Conservation (phyloP, 257 asterid genomes). For the Solanum tarapatanum region DNA sequence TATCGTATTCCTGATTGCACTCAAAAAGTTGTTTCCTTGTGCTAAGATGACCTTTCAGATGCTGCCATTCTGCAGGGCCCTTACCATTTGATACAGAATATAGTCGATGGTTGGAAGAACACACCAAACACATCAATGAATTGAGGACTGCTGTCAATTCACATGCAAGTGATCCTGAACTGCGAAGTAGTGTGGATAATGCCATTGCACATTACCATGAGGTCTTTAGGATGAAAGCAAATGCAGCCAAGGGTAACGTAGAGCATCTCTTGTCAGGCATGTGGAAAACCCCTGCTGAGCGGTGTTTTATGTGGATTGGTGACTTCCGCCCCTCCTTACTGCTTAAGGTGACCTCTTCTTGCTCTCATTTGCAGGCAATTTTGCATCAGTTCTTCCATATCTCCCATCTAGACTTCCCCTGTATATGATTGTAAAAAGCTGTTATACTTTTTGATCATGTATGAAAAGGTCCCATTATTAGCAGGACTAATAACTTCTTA, state of each 20-base stretch:
- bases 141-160: slow-evolving; percentile 61
- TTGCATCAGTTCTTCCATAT: background rate
- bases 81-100: slow-evolving; percentile 79
- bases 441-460: background rate
- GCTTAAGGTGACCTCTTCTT: slow-evolving; percentile 47
- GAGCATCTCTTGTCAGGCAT: slow-evolving; percentile 91
- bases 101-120: slow-evolving; percentile 78
- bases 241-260: slow-evolving; percentile 70
- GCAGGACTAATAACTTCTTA: background rate
- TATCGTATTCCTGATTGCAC: background rate
- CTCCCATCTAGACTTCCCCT: background rate
- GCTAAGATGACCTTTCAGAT: background rate
- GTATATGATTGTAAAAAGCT: background rate
- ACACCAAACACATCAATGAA: slow-evolving; percentile 50
- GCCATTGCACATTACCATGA: slow-evolving; percentile 52
- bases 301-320: slow-evolving; percentile 93
- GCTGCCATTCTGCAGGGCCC: slow-evolving; percentile 38
- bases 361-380: background rate
- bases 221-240: slow-evolving; percentile 66
- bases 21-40: background rate
- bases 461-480: background rate
- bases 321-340: slow-evolving; percentile 90
- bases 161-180: slow-evolving; percentile 63
- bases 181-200: slow-evolving; percentile 44
- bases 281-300: slow-evolving; percentile 97